phyloP scores from a whole-genome alignment of 2,329 filamentous ascomycete species.

The Apiospora pterosperma region DNA sequence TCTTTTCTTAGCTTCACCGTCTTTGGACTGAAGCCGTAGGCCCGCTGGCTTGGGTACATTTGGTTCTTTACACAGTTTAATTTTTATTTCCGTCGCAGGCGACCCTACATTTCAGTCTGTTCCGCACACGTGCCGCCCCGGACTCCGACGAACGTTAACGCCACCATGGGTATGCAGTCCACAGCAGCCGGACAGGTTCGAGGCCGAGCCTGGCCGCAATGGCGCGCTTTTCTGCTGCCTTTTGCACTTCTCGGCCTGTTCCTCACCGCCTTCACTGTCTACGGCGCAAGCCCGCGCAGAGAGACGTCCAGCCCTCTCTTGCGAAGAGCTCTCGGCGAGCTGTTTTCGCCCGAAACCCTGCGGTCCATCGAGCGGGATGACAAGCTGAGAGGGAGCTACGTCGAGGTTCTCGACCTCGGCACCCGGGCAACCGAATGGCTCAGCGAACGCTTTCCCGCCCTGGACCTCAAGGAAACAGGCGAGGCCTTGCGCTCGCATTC shows the following conservation, averaged over 20 bases:
- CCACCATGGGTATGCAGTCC: not conserved
- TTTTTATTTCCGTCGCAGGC: constrained; percentile 2
- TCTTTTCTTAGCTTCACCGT: not conserved
- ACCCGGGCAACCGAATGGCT: constrained; percentile 5
- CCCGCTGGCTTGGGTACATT: not conserved
- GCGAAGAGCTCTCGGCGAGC: not conserved
- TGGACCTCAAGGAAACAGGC: not conserved
- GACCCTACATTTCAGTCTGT: not conserved
- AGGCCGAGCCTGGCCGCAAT: not conserved
- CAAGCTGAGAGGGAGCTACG: constrained; percentile 4
- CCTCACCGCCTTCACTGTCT: not conserved
- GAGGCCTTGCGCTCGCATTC: not conserved
- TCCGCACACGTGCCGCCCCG: not conserved
- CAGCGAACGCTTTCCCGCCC: not conserved
- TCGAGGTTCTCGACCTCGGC: constrained; percentile 2
- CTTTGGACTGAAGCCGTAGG: not conserved
- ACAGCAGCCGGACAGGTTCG: not conserved
- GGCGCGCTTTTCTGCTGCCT: not conserved
- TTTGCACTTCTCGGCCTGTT: not conserved
- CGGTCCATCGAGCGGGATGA: constrained; percentile 5
- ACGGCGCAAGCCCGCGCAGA: not conserved
- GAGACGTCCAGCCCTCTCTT: not conserved
- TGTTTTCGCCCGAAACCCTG: constrained; percentile 1
- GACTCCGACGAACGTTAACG: not conserved
- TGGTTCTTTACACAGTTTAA: not conserved